These are phyloP conservation scores for Guadua angustifolia DNA, from an alignment of 176 grass and related monocot genomes.

Conservation along the genomic window DNA sequence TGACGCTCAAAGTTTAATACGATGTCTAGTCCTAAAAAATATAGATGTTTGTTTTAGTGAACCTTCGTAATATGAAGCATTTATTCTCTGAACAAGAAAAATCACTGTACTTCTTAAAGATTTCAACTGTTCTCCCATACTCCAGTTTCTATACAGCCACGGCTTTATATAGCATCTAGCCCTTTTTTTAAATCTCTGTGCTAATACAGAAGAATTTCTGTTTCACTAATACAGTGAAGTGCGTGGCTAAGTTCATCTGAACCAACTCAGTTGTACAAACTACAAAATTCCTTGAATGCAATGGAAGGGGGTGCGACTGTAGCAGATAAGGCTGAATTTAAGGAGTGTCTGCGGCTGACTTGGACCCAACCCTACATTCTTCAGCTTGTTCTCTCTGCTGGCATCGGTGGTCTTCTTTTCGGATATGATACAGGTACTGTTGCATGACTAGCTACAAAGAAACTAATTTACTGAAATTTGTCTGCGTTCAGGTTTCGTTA, in stretches of 20 bases:
- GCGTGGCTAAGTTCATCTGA: conserved; percentile 10
- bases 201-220: not conserved
- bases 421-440: conserved; percentile 93
- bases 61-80: not conserved
- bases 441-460: not conserved
- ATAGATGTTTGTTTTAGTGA: not conserved
- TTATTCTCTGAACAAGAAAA: not conserved
- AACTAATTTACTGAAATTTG: not conserved
- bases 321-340: conserved; percentile 70
- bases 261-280: not conserved
- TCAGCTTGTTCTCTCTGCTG: conserved; percentile 85
- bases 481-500: not conserved
- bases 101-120: too few species aligned
- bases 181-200: not conserved
- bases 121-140: too few species aligned
- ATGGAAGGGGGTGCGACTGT: conserved; percentile 78
- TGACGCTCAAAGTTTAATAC: not conserved
- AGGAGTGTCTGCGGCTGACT: conserved; percentile 73
- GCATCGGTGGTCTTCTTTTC: conserved; percentile 92
- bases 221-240: not conserved
- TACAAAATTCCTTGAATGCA: not conserved
- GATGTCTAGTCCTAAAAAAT: not conserved
- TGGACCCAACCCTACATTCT: conserved; percentile 92
- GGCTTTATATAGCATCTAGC: not conserved
- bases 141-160: not conserved